Base-by-base conservation (phyloP, 2,329 filamentous ascomycete species). In the Waltergamsia citrina region DNA sequence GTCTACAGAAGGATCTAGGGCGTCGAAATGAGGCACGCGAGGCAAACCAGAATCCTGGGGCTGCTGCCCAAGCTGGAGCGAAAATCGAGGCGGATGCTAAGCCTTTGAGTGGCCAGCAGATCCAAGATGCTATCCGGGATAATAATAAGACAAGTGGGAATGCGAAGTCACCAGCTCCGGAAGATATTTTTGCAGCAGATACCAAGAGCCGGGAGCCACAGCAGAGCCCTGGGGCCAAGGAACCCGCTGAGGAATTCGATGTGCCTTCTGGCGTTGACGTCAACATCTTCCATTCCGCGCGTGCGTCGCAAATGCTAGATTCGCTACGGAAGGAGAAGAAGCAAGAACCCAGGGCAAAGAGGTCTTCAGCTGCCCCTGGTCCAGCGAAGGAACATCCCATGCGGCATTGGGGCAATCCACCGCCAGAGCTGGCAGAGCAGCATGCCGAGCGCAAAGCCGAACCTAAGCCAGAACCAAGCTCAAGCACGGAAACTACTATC, bases 251-350 rank as follows among this genome's bases (percentile, higher is more conserved):
- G 20, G 46, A 50, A 18, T 45, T 56, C 8, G 56, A 61, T 21
- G 41, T 59, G 1, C 63, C 65, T 3, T 43, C 52, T 1, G 63
- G 50, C 17, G 47, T 68, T 16, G 56, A 69, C 35, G 43, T 69
- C 33, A 63, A 67, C 32, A 47, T 72, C 15, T 73, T 74, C 35
- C 65, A 64, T 37, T 68, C 66, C 2, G 47, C 44, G 11, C 53
- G 56, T 18, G 67, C 63, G 4, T 65, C 67, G 3, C 60, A 59
- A 28, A 55, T 71, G 7, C 35, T 72, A 24, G 51, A 56, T 2
- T 57, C 57, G 2, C 16, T 59, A n/a, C 44, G 50, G 15, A 53
- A 56, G 25, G 46, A 49, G 29, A 36, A 37, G n/a, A 38, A 32
- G 7, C 32, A 43, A 5, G 34, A 30, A 14, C 29, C 37, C 9